Evolutionary conservation across 129 eudicot genomes (phyloP).

Genomic region (Pseudognaphalium luteoalbum): DNA sequence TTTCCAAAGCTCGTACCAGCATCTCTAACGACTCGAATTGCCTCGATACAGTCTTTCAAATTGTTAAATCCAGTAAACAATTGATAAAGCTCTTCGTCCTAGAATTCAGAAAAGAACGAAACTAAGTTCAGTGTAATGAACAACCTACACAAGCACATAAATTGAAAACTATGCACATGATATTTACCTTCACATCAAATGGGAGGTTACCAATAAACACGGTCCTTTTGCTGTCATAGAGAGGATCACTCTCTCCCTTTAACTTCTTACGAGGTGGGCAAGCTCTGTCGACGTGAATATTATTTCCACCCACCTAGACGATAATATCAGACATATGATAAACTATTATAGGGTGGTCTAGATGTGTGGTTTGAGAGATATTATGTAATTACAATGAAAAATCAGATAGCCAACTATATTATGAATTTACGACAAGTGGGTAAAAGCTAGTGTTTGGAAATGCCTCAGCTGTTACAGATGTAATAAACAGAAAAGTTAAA

Average conservation of each 20-base stretch:
- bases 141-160: not conserved
- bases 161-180: conserved; percentile 3
- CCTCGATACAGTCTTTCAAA: conserved; percentile 75
- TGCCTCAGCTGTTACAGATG: too few species aligned
- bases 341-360: not conserved
- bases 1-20: conserved; percentile 84
- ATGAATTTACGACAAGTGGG: too few species aligned
- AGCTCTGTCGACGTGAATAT: conserved; percentile 95
- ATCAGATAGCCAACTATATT: too few species aligned
- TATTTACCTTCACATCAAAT: conserved; percentile 82
- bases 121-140: too few species aligned
- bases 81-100: conserved; percentile 95
- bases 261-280: conserved; percentile 97
- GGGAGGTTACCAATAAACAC: conserved; percentile 93
- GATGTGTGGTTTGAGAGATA: too few species aligned
- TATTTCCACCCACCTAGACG: conserved; percentile 76
- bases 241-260: conserved; percentile 71
- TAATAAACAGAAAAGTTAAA: too few species aligned
- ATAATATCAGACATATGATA: not conserved
- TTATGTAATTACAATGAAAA: too few species aligned
- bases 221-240: conserved; percentile 81
- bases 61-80: conserved; percentile 56
- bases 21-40: conserved; percentile 90
- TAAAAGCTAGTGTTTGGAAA: too few species aligned
- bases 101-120: not conserved